Base-by-base conservation (phyloP, 768 basidiomycete genomes). In the Ephemerocybe angulata region DNA sequence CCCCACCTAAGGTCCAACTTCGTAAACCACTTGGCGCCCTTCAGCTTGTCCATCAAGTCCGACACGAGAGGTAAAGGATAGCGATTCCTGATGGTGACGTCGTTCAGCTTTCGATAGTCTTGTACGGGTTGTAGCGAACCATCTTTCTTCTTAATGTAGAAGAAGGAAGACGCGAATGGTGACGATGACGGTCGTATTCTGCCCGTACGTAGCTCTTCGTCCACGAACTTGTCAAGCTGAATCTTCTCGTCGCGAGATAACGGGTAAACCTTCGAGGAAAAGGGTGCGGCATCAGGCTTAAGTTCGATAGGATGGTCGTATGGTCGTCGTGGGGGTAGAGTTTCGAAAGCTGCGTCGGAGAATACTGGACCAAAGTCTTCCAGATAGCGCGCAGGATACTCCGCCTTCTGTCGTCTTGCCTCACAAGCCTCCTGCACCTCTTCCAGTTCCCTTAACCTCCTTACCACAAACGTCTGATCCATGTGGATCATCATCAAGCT, bases 1-100 rank as follows among this genome's bases (percentile, higher is more conserved):
- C 41, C 50, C 40, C 55, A 51, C 24, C 53, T 6, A 2, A 54
- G 33, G 24, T 54, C 48, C 17, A 58, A 22, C 28, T 55, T 55
- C 10, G 53, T 51, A 28, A 52, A 58, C n/a, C 25, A 55, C 37
- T 40, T 37, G 3, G 51, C 37, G 22, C 53, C 58, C 24, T 55
- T 51, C 4, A 52, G 27, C 33, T 59, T 60, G 25, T 69, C 58
- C 8, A 69, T 25, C 5, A 69, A 38, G n/a, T 69, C 59, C 2
- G 41, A 28, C 42, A 70, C 70, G 4, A 68, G 64, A 0, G 70
- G 71, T 7, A 71, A 50, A 0, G 69, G 72, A 42, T 72, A 72
- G 7, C 37, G 35, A 53, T 71, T 60, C 24, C 69, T 67, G 6
- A 66, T 51, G 1, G 70, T 71, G 52, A 67, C 64, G 10, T 63